These are phyloP conservation scores for Beauveria rudraprayagi DNA, from an alignment of 2,329 filamentous ascomycete species.

Conservation along the genomic window DNA sequence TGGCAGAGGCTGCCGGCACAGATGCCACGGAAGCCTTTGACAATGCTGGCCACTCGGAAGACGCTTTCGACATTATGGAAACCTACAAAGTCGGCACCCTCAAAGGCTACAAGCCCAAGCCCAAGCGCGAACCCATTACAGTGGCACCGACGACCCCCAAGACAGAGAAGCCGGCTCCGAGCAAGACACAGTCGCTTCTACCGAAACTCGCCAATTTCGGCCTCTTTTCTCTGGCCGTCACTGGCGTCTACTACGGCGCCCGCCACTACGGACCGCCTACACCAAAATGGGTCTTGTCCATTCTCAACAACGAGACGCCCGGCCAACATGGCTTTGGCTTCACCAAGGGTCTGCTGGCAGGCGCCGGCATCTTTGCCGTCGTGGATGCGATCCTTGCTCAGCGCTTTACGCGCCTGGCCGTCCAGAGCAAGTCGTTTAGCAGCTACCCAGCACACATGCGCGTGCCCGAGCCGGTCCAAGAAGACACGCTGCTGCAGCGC, in stretches of 20 bases:
- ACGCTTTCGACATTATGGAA: slow-evolving; percentile 36
- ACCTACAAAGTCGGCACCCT: slow-evolving; percentile 30
- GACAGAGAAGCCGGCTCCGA: background rate
- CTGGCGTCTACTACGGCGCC: slow-evolving; percentile 17
- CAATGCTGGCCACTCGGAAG: slow-evolving; percentile 73
- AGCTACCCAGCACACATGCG: slow-evolving; percentile 32
- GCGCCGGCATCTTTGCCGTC: slow-evolving; percentile 25
- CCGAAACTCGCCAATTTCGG: slow-evolving; percentile 15
- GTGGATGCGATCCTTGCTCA: slow-evolving; percentile 23
- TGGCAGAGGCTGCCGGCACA: slow-evolving; percentile 69
- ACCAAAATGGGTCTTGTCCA: slow-evolving; percentile 1
- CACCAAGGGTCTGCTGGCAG: slow-evolving; percentile 29
- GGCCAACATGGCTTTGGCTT: slow-evolving; percentile 24
- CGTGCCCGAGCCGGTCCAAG: slow-evolving; percentile 27
- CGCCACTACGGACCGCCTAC: slow-evolving; percentile 9
- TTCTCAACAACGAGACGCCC: slow-evolving; percentile 8
- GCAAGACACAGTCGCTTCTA: background rate
- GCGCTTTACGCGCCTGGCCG: slow-evolving; percentile 24
- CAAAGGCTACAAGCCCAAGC: slow-evolving; percentile 21
- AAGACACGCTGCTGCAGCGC: slow-evolving; percentile 29
- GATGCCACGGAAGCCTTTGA: slow-evolving; percentile 76
- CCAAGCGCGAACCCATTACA: background rate
- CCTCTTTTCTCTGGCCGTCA: slow-evolving; percentile 16
- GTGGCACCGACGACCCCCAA: background rate
- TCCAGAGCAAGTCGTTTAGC: slow-evolving; percentile 24